Base-by-base conservation (phyloP, 2,329 filamentous ascomycete species). In the Knufia fluminis region DNA sequence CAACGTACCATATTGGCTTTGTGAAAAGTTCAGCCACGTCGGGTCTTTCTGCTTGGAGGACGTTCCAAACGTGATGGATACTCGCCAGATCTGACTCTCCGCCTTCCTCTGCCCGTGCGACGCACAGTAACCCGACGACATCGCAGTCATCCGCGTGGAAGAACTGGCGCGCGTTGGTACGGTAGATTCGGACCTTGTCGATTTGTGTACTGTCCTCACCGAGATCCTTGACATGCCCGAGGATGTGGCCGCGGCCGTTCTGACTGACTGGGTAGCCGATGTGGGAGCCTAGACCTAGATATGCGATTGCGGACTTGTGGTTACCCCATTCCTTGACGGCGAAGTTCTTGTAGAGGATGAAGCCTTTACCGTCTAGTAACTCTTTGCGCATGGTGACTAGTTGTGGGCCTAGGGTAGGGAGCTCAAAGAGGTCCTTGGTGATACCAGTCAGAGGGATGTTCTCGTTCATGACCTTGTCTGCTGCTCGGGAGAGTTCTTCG, bases 201-300 rank as follows among this genome's bases (percentile, higher is more conserved):
- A 88, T 94, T 68, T 89, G 82, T 3, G 75, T 79, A 22, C 83
- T 75, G 64, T 94, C 87, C 57, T 90, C 88, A 40, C 86, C 86
- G 2, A 92, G 76, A 67, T 94, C 88, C 69, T 94, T 91, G 59
- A 94, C 88, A 65, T 94, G 88, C 6, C 88, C 88, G 1, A 94
- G 77, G 8, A 94, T 85, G 67, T 94, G 88, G 39, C 88, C 88
- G 16, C 80, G 79, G 16, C 83, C 82, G 69, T 95, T 94, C 62
- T 95, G 89, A 20, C 80, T 86, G 35, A 94, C 80, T 55, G 92
- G 91, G 71, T 94, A 92, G 51, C 89, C 88, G 8, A 94, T 75
- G 65, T 94, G 83, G 3, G 85, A 86, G 35, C 86, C 83, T 1
- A 95, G 75, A 16, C 89, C 89, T 83, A 94, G 90, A 69, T 94